Evolutionary conservation across 805 yeast genomes (phyloP).

Genomic region (Ogataea pini): DNA sequence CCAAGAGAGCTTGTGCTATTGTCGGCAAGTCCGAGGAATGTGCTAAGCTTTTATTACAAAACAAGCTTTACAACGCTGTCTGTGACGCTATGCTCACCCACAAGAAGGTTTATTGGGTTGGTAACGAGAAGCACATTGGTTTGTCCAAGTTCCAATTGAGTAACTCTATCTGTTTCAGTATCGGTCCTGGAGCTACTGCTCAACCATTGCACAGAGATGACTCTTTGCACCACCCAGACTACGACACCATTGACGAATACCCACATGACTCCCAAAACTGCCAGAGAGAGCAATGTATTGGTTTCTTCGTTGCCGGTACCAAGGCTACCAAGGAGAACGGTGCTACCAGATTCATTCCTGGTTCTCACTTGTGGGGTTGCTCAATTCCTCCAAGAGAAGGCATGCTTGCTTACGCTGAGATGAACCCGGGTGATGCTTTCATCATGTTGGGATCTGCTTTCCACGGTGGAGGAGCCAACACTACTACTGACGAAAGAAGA

Average conservation of each 20-base stretch:
- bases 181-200: slow-evolving; percentile 31
- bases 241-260: slow-evolving; percentile 15
- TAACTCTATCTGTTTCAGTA: slow-evolving; percentile 27
- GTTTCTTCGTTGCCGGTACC: slow-evolving; percentile 9
- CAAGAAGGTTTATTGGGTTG: slow-evolving; percentile 11
- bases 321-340: slow-evolving; percentile 4
- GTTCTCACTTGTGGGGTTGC: slow-evolving; percentile 9
- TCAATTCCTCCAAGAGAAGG: slow-evolving; percentile 1
- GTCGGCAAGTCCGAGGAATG: slow-evolving; percentile 10
- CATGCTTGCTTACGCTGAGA: neutral
- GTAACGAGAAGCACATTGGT: slow-evolving; percentile 17
- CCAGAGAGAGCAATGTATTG: slow-evolving; percentile 13
- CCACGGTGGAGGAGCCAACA: slow-evolving; percentile 10
- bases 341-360: slow-evolving; percentile 6
- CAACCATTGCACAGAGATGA: slow-evolving; percentile 34
- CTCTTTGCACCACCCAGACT: slow-evolving; percentile 26
- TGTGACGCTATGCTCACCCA: slow-evolving; percentile 15
- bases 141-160: slow-evolving; percentile 23
- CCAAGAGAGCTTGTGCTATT: slow-evolving; percentile 10
- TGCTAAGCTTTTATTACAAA: slow-evolving; percentile 7
- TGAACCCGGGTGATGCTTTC: slow-evolving; percentile 7
- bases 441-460: slow-evolving; percentile 6
- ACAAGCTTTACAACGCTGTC: slow-evolving; percentile 6
- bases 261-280: slow-evolving; percentile 8
- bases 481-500: slow-evolving; percentile 1